Evolutionary conservation across 75 land plant genomes (phyloP), one percentile per base, ranked within the genome.

Genomic region (Picea sitchensis): DNA sequence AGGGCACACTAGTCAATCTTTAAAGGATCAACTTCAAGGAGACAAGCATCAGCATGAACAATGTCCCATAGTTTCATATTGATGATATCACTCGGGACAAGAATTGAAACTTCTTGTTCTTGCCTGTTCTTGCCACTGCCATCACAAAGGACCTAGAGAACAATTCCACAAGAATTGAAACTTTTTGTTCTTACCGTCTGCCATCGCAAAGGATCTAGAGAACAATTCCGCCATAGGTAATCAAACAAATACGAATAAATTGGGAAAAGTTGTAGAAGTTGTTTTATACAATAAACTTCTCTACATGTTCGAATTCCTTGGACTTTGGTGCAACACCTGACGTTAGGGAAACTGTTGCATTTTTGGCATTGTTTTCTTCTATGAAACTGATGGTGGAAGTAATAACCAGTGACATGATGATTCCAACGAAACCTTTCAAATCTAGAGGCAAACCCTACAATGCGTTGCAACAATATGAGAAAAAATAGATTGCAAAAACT

Each of bases 111-210:
- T 32, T 92, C 94, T 92, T 92, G 57, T 90, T 83, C 82, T 87
- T 90, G 14, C 90, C 88, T 92, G 57, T 90, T 83, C 82, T 87
- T 90, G 14, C 90, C 88, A 32, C 90, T 90, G 63, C 88, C 90
- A 63, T 95, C 97, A 26, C 26, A 26, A 26, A 26, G 26, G 26
- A 26, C 26, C 26, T 26, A 26, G 26, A 26, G 0, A 26, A 26
- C 26, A 26, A 26, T 30, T 95, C 95, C 18, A 92, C 98, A 72
- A 95, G 79, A 36, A 95, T 93, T 23, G 87, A 81, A n/a, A 93
- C 98, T 14, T 95, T 95, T 59, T 88, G 85, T 68, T 95, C 98
- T 74, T 81, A 62, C 98, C 98, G 92, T 60, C 67, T n/a, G 0
- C 92, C 93, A 73, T 91, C 93, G 76, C 95, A 82, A 32, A 95